phyloP scores from a whole-genome alignment of 148 eudicot genomes.

The Beta vulgaris region DNA sequence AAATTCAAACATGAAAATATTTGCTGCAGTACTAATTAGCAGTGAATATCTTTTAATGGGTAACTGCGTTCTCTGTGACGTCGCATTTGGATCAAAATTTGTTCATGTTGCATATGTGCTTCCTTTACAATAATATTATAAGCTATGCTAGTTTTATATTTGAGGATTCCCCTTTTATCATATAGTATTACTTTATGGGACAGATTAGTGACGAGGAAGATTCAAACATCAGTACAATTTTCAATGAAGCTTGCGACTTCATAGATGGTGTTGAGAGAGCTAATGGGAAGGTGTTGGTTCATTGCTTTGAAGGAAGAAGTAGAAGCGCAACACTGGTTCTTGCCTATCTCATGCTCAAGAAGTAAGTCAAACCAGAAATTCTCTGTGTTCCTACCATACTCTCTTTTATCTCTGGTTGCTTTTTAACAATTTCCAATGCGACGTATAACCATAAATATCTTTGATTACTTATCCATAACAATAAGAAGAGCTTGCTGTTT shows the following conservation, averaged over 20 bases:
- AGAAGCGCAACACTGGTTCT: constrained; percentile 90
- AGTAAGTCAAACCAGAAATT: constrained; percentile 50
- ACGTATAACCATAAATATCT: too few relatives aligned
- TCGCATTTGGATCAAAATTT: background rate
- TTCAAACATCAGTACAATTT: constrained; percentile 68
- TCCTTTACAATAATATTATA: background rate
- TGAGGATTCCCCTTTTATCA: background rate
- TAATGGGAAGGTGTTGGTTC: constrained; percentile 92
- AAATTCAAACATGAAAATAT: background rate
- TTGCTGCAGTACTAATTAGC: background rate
- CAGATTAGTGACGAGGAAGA: constrained; percentile 93
- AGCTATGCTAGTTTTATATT: constrained; percentile 2
- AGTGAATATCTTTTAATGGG: background rate
- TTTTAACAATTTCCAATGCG: too few relatives aligned
- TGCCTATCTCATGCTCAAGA: constrained; percentile 82
- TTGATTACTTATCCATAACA: too few relatives aligned
- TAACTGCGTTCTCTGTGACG: background rate
- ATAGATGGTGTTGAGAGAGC: constrained; percentile 63
- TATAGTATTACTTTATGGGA: background rate
- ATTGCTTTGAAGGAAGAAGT: constrained; percentile 99
- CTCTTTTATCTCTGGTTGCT: too few relatives aligned
- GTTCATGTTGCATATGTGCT: background rate
- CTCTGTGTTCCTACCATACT: too few relatives aligned
- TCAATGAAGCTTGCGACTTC: constrained; percentile 78
- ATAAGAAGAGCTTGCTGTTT: too few relatives aligned